Base-by-base conservation (phyloP, 345 rosid species). In the Lepidium sativum region DNA sequence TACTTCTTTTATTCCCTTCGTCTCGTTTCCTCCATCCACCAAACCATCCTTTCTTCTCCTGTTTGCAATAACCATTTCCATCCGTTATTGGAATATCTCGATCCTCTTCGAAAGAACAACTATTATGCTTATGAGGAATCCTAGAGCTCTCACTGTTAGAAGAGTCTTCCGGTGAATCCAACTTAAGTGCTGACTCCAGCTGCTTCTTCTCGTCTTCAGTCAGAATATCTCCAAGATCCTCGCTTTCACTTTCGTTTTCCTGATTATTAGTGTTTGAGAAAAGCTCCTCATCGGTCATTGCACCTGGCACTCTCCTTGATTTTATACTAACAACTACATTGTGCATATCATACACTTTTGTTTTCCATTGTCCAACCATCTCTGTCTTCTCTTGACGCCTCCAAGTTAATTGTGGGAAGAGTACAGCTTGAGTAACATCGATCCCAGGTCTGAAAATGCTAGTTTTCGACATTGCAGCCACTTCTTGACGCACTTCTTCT, bases 1-100 rank as follows among this genome's bases (percentile, higher is more conserved):
- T 75, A 73, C 80, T 86, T 79, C 84, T 80, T 50, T 53, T 73
- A 12, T 77, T 84, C 29, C 21, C 83, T 78, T 95, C 96, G 35
- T 91, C 96, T 27, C 87, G 80, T 73, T 81, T 95, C 75, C 88
- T 88, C 99, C 99, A 95, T 54, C 96, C 96, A 34, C 92, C 84
- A 76, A 95, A 91, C 99, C 99, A 95, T 25, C 97, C 96, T 78
- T 88, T 91, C 88, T 84, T 95, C 77, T 88, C 97, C 65, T 79
- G 92, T 77, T 83, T 90, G 40, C 81, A 83, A 79, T 79, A 83
- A 53, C 61, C 66, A 23, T 67, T 73, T 10, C 72, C 77, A 65
- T 86, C 95, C 45, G 83, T 84, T 11, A 91, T 48, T 12, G 88
- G 84, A 78, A 91, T 80, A 63, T 95, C 97, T 76, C 99, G 81